Conservation (phyloP, 768 basidiomycete species). For the Favolaschia claudopus region DNA sequence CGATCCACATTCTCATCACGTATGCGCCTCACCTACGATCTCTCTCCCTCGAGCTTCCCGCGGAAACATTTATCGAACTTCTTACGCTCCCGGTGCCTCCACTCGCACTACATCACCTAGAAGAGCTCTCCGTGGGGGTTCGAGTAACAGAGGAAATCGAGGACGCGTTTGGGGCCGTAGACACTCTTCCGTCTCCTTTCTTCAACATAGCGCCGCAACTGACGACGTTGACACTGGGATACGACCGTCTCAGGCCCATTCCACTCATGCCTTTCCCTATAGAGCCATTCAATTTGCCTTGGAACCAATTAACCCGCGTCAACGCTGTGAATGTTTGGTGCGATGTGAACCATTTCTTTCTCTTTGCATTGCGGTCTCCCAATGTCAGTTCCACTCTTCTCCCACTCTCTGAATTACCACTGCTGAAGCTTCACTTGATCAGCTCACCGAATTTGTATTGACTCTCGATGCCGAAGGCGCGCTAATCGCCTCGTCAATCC, state of each 20-base stretch:
- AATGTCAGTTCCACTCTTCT: constrained; percentile 1
- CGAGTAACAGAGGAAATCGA: too few species aligned
- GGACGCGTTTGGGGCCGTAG: too few species aligned
- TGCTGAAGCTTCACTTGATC: too few species aligned
- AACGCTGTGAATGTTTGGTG: constrained; percentile 2
- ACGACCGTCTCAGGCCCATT: too few species aligned
- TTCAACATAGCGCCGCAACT: too few species aligned
- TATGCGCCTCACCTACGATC: background rate
- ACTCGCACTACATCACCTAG: background rate
- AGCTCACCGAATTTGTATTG: too few species aligned
- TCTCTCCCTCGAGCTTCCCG: background rate
- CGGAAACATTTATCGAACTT: background rate
- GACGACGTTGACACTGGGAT: too few species aligned
- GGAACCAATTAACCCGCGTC: background rate
- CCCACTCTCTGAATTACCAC: too few species aligned
- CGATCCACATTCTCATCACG: background rate
- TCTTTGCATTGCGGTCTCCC: background rate
- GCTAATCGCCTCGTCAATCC: too few species aligned
- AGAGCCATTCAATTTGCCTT: background rate
- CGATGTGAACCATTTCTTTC: background rate
- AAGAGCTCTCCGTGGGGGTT: too few species aligned
- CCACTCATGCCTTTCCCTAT: background rate
- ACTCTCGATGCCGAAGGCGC: too few species aligned
- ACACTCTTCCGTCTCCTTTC: too few species aligned
- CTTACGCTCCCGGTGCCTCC: background rate